A percentile compares a stretch with the other conserved stretches of the same genome.
These are phyloP conservation scores for Colletotrichum destructivum DNA, from an alignment of 2,329 filamentous ascomycete genomes.

Conservation along the genomic window DNA sequence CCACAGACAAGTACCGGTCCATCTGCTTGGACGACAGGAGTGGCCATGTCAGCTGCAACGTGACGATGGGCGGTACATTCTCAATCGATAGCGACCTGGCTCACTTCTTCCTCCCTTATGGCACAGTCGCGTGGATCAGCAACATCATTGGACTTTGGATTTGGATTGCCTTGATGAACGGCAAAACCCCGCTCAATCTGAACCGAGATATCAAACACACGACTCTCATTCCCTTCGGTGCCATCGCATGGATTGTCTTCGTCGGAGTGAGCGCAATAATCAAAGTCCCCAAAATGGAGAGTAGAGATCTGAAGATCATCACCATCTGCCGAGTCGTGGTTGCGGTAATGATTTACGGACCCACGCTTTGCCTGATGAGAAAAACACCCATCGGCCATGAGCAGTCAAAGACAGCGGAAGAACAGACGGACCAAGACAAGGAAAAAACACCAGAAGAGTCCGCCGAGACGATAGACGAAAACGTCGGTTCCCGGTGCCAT, in stretches of 20 bases:
- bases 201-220: conserved; percentile 4
- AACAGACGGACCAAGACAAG: no score
- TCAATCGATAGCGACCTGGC: background rate
- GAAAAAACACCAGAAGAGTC: no score
- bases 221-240: background rate
- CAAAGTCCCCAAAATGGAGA: background rate
- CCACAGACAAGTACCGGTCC: background rate
- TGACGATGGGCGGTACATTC: background rate
- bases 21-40: conserved; percentile 2
- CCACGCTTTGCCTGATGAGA: background rate
- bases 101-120: conserved; percentile 11
- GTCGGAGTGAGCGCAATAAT: background rate
- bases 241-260: background rate
- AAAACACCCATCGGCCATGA: background rate
- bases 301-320: background rate
- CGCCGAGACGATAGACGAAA: background rate
- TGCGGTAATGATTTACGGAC: background rate
- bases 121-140: background rate
- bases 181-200: background rate
- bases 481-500: background rate
- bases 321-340: background rate
- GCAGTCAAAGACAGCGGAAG: background rate
- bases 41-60: conserved; percentile 4
- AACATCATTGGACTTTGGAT: conserved; percentile 3
- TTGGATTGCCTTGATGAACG: background rate